Percentiles rank a stretch among this genome's conserved stretches.
phyloP scores from a whole-genome alignment of 2,329 filamentous ascomycete species.

The Dichotomopilus funicola region DNA sequence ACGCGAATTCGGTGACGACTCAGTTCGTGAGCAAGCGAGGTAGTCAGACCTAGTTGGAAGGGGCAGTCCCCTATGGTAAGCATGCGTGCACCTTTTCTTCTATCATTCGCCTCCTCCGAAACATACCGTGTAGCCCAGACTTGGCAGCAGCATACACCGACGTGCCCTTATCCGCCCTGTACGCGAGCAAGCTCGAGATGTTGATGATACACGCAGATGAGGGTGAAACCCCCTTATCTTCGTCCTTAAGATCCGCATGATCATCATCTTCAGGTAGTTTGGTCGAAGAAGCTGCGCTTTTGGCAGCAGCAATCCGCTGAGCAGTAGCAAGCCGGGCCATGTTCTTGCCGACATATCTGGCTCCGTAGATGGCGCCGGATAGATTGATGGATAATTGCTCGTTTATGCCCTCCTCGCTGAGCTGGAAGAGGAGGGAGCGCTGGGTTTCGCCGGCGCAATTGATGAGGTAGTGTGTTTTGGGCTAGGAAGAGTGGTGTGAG shows the following conservation, averaged over 20 bases:
- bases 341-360: constrained; percentile 43
- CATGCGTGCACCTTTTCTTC: too few species aligned
- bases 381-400: constrained; percentile 65
- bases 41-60: constrained; percentile 52
- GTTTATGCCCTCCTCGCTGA: constrained; percentile 44
- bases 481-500: background rate
- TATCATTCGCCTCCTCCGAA: too few species aligned
- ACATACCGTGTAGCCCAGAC: constrained; percentile 42
- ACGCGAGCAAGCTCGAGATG: constrained; percentile 67
- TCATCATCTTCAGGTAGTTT: too few species aligned
- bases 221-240: too few species aligned
- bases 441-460: constrained; percentile 75
- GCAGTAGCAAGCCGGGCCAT: constrained; percentile 32
- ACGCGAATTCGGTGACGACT: constrained; percentile 59
- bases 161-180: constrained; percentile 62
- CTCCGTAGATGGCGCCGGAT: constrained; percentile 55
- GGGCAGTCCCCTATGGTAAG: too few species aligned
- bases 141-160: constrained; percentile 74
- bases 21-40: constrained; percentile 58
- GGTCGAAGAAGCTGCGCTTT: too few species aligned
- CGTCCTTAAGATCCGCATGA: too few species aligned
- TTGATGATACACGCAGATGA: constrained; percentile 57
- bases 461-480: constrained; percentile 53
- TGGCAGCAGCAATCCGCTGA: too few species aligned
- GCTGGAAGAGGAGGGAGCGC: constrained; percentile 54